These are phyloP conservation scores for Panicum hallii DNA, from an alignment of 202 grass and related monocot genomes.

Conservation along the genomic window DNA sequence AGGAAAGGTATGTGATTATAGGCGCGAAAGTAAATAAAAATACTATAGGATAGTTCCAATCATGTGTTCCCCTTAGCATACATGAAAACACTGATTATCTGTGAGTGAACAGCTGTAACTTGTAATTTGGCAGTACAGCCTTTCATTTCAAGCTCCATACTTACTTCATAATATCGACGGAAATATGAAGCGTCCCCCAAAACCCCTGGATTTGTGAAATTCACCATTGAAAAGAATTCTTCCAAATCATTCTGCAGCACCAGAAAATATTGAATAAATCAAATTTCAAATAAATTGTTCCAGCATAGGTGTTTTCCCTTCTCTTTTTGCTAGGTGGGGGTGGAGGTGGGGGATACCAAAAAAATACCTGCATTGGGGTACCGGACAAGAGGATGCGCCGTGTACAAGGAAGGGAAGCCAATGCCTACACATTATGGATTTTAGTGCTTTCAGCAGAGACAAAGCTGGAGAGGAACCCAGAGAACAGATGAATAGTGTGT, in stretches of 20 bases:
- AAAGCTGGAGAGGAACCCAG: conserved; percentile 20
- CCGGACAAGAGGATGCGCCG: conserved; percentile 87
- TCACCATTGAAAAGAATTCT: conserved; percentile 98
- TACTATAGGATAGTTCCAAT: not conserved
- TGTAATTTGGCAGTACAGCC: conserved; percentile 31
- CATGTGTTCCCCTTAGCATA: conserved; percentile 1
- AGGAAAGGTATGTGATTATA: conserved; percentile 36
- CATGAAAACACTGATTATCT: conserved; percentile 12
- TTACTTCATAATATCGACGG: conserved; percentile 89
- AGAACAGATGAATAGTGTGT: conserved; percentile 14
- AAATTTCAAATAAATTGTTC: conserved; percentile 34
- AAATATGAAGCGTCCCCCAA: conserved; percentile 86
- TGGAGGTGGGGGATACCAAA: conserved; percentile 14
- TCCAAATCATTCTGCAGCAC: conserved; percentile 91
- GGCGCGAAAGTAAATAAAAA: conserved; percentile 2
- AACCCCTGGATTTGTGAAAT: conserved; percentile 97
- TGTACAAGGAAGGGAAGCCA: conserved; percentile 93
- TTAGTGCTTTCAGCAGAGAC: conserved; percentile 30
- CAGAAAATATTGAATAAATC: conserved; percentile 38
- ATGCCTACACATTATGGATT: conserved; percentile 57
- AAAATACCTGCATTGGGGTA: conserved; percentile 92
- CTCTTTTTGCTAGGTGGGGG: not conserved
- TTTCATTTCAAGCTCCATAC: conserved; percentile 40
- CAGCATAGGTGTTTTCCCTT: not conserved
- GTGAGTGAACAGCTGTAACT: conserved; percentile 30